A percentile compares a stretch with the other conserved stretches of the same genome.
Evolutionary conservation across 106 monocot species (phyloP).

Genomic region (Agapanthus africanus): DNA sequence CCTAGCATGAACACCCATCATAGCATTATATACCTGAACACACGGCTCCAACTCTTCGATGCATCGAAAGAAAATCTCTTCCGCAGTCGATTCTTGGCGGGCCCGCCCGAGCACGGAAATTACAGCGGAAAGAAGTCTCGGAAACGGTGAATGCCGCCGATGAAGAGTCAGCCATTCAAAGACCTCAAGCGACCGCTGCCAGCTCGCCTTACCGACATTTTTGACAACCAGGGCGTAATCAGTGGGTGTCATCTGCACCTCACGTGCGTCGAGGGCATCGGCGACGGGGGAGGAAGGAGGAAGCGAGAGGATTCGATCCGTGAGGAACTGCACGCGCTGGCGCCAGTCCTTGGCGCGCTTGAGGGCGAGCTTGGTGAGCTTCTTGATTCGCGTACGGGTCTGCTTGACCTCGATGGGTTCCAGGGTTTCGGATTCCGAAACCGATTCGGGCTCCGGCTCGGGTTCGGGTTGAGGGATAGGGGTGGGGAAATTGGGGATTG

Average conservation of each 20-base stretch:
- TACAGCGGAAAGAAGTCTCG: constrained; percentile 54
- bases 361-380: constrained; percentile 81
- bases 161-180: constrained; percentile 81
- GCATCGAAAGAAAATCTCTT: constrained; percentile 58
- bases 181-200: constrained; percentile 82
- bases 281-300: constrained; percentile 45
- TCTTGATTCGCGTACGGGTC: constrained; percentile 50
- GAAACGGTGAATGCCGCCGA: constrained; percentile 48
- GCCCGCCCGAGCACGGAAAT: constrained; percentile 70
- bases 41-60: constrained; percentile 15
- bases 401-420: constrained; percentile 32
- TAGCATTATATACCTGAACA: constrained; percentile 91
- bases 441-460: background rate
- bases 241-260: constrained; percentile 70
- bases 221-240: constrained; percentile 74
- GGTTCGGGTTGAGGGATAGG: background rate
- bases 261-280: constrained; percentile 55
- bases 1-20: constrained; percentile 89
- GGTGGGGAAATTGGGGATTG: constrained; percentile 2
- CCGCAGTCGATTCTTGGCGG: constrained; percentile 55
- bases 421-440: background rate
- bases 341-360: constrained; percentile 94
- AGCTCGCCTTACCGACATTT: constrained; percentile 52
- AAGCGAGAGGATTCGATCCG: constrained; percentile 65
- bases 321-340: constrained; percentile 46